Evolutionary conservation across 495 filamentous ascomycete genomes (phyloP), one percentile per base, ranked within the genome.

Genomic region (Penicillium flavigenum): DNA sequence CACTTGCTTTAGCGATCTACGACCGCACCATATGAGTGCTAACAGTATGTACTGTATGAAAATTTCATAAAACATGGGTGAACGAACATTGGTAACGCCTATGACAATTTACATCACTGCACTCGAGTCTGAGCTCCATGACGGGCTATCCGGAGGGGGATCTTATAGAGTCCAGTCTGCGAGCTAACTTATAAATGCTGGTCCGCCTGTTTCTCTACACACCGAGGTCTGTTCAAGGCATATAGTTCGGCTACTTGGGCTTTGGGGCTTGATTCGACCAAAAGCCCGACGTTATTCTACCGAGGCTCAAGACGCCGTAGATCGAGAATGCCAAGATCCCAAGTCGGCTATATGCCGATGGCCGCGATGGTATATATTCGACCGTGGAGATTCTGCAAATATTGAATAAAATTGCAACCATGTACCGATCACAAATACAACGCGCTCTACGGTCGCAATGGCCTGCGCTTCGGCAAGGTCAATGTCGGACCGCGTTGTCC

Each of bases 341-440:
- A 32, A 55, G 32, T 55, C 53, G 53, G 53, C 44, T 55, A 47
- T 55, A 55, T 55, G 53, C 9, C 5, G 39, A 29, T 1, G 9
- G 16, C n/a, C 9, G 2, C 39, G 52, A 47, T 47, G 31, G 43
- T 55, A 55, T 55, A 47, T 55, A 47, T 34, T 55, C 12, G 14
- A 46, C 17, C 16, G 19, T 34, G 31, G 17, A 47, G 20, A 14
- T 47, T 17, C 16, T 39, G 6, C 32, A 9, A 44, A 39, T 4
- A 31, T 17, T 24, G 16, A 36, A 29, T 16, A 20, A n/a, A 44
- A 27, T 24, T 16, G 17, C 20, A 36, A 59, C 14, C 8, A 68
- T 68, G 66, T 62, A 57, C 57, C 58, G 63, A 5, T 39, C 48
- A 36, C 51, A 63, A 42, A 47, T 50, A 24, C 60, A 60, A 14